These are phyloP conservation scores for Fusarium illudens DNA, from an alignment of 2,329 filamentous ascomycete species.

Conservation along the genomic window DNA sequence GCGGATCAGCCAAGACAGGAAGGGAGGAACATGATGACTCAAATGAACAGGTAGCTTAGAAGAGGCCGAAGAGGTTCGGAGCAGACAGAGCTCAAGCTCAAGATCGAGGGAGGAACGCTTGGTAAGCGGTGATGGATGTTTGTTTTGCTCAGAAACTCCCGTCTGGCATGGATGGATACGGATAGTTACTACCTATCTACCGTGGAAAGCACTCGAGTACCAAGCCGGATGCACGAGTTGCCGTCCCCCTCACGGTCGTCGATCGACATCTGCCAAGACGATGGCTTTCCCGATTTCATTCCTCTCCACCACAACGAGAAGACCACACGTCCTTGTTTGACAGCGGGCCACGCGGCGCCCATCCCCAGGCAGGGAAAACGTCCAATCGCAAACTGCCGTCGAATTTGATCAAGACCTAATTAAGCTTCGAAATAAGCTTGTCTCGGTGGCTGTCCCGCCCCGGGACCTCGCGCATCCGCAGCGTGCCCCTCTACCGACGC, in stretches of 20 bases:
- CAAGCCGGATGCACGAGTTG: conserved; percentile 37
- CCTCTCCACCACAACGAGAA: background rate
- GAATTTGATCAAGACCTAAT: background rate
- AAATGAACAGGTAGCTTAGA: background rate
- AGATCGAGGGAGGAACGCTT: background rate
- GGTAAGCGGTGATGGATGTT: conserved; percentile 8
- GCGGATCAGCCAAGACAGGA: background rate
- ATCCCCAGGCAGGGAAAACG: background rate
- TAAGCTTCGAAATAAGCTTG: conserved; percentile 43
- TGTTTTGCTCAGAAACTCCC: conserved; percentile 2
- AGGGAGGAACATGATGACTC: background rate
- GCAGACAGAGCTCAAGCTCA: background rate
- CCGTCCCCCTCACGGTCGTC: conserved; percentile 11
- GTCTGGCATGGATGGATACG: too few relatives aligned
- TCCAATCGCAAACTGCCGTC: background rate
- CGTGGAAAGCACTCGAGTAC: conserved; percentile 7
- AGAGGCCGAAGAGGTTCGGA: conserved; percentile 27
- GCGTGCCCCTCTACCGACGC: conserved; percentile 2
- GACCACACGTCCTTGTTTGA: background rate
- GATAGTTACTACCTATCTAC: too few relatives aligned
- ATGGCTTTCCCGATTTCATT: conserved; percentile 10
- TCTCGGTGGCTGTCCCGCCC: conserved; percentile 19
- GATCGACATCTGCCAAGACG: conserved; percentile 35
- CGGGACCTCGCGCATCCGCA: conserved; percentile 27
- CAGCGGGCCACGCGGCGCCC: background rate